Conservation (phyloP, 208 protist species). For the Trypanosoma caninum region DNA sequence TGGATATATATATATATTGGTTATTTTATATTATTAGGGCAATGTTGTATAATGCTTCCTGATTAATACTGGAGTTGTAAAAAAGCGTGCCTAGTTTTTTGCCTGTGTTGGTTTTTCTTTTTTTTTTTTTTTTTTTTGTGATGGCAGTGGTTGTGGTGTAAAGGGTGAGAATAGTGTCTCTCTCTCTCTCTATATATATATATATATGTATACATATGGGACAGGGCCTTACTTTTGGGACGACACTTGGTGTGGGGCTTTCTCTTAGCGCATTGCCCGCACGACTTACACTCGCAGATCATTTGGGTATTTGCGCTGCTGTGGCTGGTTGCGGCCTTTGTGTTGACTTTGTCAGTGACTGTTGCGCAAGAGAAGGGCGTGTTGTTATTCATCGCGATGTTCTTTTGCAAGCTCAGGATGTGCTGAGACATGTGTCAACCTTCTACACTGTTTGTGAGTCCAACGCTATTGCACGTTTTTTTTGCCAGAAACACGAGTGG, state of each 20-base stretch:
- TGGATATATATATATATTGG: no score
- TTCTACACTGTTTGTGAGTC: slow-evolving; percentile 82
- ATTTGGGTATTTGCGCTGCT: slow-evolving; percentile 54
- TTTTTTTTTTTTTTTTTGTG: slow-evolving; percentile 5
- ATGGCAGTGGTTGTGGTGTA: background rate
- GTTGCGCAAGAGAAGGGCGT: slow-evolving; percentile 69
- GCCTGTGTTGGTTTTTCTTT: slow-evolving; percentile 6
- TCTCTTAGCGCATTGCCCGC: slow-evolving; percentile 60
- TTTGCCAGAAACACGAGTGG: slow-evolving; percentile 90
- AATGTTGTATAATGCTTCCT: no score
- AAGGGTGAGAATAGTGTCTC: background rate
- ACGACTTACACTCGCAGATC: slow-evolving; percentile 45
- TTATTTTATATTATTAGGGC: no score
- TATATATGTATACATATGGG: slow-evolving; percentile 44
- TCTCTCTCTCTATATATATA: background rate
- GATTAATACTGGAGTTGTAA: no score
- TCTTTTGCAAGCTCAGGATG: slow-evolving; percentile 71
- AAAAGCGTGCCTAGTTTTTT: slow-evolving; percentile 8
- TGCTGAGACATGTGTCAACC: slow-evolving; percentile 84
- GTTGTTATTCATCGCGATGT: slow-evolving; percentile 86
- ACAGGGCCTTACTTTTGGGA: slow-evolving; percentile 72
- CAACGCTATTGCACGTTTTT: slow-evolving; percentile 54
- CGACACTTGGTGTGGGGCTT: slow-evolving; percentile 46
- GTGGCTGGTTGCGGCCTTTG: slow-evolving; percentile 57
- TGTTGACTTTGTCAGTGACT: slow-evolving; percentile 85